phyloP scores from a whole-genome alignment of 352 stramenopile genomes.

The Stephanocyclus meneghinianus region DNA sequence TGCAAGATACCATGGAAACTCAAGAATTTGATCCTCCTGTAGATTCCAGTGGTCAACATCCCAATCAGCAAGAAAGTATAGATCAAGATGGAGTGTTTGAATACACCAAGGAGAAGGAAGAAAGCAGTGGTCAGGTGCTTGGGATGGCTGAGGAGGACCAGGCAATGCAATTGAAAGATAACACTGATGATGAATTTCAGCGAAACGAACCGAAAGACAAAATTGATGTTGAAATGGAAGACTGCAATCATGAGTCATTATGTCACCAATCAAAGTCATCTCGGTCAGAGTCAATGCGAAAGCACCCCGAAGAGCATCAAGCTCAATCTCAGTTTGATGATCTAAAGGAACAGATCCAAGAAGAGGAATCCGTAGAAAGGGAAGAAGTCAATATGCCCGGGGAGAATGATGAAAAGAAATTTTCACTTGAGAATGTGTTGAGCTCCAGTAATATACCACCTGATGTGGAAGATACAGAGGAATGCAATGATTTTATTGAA shows the following conservation, averaged over 20 bases:
- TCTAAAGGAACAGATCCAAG: slow-evolving; percentile 23
- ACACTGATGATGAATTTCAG: slow-evolving; percentile 64
- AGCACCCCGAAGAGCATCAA: slow-evolving; percentile 44
- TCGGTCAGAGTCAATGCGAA: slow-evolving; percentile 30
- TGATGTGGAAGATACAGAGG: slow-evolving; percentile 64
- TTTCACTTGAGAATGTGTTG: neutral
- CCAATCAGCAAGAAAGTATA: slow-evolving; percentile 41
- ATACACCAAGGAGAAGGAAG: slow-evolving; percentile 66
- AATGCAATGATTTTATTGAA: slow-evolving; percentile 46
- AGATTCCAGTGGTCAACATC: slow-evolving; percentile 33
- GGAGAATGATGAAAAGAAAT: neutral
- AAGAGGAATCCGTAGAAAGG: slow-evolving; percentile 57
- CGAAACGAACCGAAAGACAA: slow-evolving; percentile 76
- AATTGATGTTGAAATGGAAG: slow-evolving; percentile 26
- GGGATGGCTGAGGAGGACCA: slow-evolving; percentile 74
- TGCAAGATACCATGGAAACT: slow-evolving; percentile 70
- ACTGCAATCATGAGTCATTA: slow-evolving; percentile 37
- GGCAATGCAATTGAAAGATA: slow-evolving; percentile 58
- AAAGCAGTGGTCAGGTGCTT: slow-evolving; percentile 73
- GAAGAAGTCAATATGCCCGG: slow-evolving; percentile 51
- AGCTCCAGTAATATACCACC: slow-evolving; percentile 30
- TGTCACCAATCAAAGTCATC: slow-evolving; percentile 59
- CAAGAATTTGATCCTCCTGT: slow-evolving; percentile 46
- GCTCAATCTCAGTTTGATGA: slow-evolving; percentile 42
- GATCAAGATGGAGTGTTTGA: slow-evolving; percentile 74